These are phyloP conservation scores for Sporobolomyces roseus DNA, from an alignment of 768 basidiomycete genomes.

Conservation along the genomic window DNA sequence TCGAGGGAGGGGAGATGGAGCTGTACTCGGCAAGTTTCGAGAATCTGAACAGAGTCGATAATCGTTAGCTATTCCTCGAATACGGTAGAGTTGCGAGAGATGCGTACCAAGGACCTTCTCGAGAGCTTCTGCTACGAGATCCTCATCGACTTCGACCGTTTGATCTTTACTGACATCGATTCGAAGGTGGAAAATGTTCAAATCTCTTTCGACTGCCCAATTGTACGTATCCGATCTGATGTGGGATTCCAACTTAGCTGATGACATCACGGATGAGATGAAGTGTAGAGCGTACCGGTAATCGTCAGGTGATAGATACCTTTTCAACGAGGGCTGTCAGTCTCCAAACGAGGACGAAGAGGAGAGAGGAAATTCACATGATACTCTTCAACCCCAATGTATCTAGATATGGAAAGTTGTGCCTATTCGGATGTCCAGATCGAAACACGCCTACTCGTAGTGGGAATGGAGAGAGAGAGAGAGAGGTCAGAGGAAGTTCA, in stretches of 20 bases:
- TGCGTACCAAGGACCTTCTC: conserved; percentile 29
- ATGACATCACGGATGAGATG: not conserved
- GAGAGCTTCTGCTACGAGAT: conserved; percentile 14
- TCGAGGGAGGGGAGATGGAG: not conserved
- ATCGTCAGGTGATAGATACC: conserved; percentile 38
- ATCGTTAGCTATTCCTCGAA: too few species aligned
- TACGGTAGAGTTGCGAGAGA: not conserved
- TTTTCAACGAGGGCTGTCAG: not conserved
- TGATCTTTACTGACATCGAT: conserved; percentile 37
- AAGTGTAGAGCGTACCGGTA: conserved; percentile 19
- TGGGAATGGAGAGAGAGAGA: too few species aligned
- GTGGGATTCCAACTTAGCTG: not conserved
- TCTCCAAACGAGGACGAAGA: too few species aligned
- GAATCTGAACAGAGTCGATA: too few species aligned
- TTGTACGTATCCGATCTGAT: conserved; percentile 19
- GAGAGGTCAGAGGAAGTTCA: conserved; percentile 26
- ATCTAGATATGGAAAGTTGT: conserved; percentile 47
- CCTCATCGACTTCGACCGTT: conserved; percentile 30
- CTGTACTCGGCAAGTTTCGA: conserved; percentile 36
- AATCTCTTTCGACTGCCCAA: conserved; percentile 19
- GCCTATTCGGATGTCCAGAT: conserved; percentile 48
- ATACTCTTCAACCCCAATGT: conserved; percentile 46
- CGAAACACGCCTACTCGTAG: conserved; percentile 47
- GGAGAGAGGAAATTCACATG: conserved; percentile 38
- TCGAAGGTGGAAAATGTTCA: conserved; percentile 33